These are phyloP conservation scores for Jasminum sambac DNA, from an alignment of 257 asterid species.

Conservation along the genomic window DNA sequence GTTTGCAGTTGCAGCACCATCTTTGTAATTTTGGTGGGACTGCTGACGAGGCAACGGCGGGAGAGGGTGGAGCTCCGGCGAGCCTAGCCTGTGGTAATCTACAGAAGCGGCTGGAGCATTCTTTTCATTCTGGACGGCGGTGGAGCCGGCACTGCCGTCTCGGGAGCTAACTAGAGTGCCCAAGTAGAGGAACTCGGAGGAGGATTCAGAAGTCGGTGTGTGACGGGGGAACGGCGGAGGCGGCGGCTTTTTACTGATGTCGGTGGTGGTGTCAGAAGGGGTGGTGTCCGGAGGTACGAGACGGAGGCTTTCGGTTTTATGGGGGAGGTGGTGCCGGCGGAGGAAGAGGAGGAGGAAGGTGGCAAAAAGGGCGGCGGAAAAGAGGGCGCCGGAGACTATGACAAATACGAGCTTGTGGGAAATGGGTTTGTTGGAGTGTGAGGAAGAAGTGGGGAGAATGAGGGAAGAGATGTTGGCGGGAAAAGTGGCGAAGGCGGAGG, in stretches of 20 bases:
- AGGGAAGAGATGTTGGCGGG: slow-evolving; percentile 94
- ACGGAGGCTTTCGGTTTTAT: slow-evolving; percentile 58
- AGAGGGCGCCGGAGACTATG: slow-evolving; percentile 44
- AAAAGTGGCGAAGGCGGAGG: slow-evolving; percentile 45
- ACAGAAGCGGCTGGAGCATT: slow-evolving; percentile 24
- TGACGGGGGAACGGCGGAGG: slow-evolving; percentile 41
- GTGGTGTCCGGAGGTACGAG: slow-evolving; percentile 61
- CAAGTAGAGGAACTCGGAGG: slow-evolving; percentile 76
- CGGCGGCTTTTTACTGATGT: slow-evolving; percentile 43
- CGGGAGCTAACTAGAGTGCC: slow-evolving; percentile 69
- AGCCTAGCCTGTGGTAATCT: slow-evolving; percentile 50
- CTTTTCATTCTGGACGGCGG: slow-evolving; percentile 15
- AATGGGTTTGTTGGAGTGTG: slow-evolving; percentile 48
- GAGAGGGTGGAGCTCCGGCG: slow-evolving; percentile 91
- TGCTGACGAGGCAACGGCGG: slow-evolving; percentile 85
- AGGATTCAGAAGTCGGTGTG: slow-evolving; percentile 52
- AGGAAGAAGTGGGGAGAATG: slow-evolving; percentile 61
- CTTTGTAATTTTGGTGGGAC: slow-evolving; percentile 28
- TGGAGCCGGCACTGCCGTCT: slow-evolving; percentile 32
- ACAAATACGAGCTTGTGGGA: slow-evolving; percentile 55
- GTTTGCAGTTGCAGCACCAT: not conserved
- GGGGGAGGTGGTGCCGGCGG: slow-evolving; percentile 28
- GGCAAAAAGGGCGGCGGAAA: slow-evolving; percentile 39
- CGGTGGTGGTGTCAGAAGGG: slow-evolving; percentile 43
- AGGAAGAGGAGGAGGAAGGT: slow-evolving; percentile 49